These are phyloP conservation scores for Alloascoidea africana DNA, from an alignment of 805 yeast species.

Conservation along the genomic window DNA sequence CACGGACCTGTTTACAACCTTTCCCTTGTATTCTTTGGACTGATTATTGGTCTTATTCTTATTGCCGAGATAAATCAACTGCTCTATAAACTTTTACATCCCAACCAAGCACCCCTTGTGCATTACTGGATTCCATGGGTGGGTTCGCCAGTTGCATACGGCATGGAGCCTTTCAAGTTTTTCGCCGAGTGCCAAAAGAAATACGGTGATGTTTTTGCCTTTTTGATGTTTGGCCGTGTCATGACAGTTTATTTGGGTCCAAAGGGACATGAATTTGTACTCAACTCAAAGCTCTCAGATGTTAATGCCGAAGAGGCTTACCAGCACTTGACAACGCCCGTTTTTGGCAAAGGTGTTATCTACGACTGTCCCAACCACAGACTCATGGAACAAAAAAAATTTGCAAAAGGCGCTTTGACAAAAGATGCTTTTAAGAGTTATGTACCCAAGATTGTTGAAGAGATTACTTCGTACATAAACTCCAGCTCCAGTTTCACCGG, in stretches of 20 bases:
- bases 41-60: no score
- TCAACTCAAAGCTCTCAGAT: slow-evolving; percentile 78
- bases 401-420: slow-evolving; percentile 81
- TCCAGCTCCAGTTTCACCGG: slow-evolving; percentile 24
- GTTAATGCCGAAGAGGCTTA: slow-evolving; percentile 96
- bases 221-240: slow-evolving; percentile 73
- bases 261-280: slow-evolving; percentile 91
- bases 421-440: slow-evolving; percentile 69
- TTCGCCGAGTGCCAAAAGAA: slow-evolving; percentile 64
- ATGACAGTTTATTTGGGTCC: slow-evolving; percentile 97
- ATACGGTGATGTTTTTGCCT: slow-evolving; percentile 89
- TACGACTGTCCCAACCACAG: slow-evolving; percentile 91
- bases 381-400: slow-evolving; percentile 97
- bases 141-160: slow-evolving; percentile 81
- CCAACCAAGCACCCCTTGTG: slow-evolving; percentile 79
- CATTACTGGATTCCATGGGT: slow-evolving; percentile 93
- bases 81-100: slow-evolving; percentile 14
- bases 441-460: slow-evolving; percentile 80
- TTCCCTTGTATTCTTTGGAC: no score
- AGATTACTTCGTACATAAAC: slow-evolving; percentile 51
- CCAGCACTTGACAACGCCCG: slow-evolving; percentile 93
- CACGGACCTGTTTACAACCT: no score
- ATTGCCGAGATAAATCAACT: slow-evolving; percentile 14
- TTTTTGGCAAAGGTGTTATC: slow-evolving; percentile 93
- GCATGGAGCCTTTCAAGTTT: slow-evolving; percentile 91